These are phyloP conservation scores for Edaphochlamys debaryana DNA, from an alignment of 139 green algal species.

Conservation along the genomic window DNA sequence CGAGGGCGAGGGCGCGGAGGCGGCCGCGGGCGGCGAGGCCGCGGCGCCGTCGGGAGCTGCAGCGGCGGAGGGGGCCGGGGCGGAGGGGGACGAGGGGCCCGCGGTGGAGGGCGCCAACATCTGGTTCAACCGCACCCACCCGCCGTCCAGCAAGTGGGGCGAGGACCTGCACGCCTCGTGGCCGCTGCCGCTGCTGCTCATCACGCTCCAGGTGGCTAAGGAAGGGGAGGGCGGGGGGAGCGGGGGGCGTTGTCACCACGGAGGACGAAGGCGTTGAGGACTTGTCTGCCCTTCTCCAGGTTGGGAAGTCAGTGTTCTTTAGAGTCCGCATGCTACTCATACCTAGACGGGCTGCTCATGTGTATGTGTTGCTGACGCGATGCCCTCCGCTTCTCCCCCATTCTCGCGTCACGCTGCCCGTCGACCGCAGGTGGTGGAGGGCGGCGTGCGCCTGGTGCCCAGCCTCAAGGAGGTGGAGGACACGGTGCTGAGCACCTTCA, in stretches of 20 bases:
- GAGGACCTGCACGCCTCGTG: slow-evolving; percentile 54
- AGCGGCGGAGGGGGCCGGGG: neutral
- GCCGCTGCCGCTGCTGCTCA: slow-evolving; percentile 69
- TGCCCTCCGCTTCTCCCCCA: too few species aligned
- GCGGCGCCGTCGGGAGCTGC: neutral
- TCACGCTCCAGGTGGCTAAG: slow-evolving; percentile 49
- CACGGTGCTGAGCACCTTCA: slow-evolving; percentile 59
- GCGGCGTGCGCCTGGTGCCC: slow-evolving; percentile 57
- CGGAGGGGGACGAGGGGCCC: neutral
- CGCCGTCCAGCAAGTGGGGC: slow-evolving; percentile 50
- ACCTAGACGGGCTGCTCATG: too few species aligned
- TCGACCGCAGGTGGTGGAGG: slow-evolving; percentile 43
- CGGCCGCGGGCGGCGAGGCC: too few species aligned
- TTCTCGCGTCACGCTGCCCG: too few species aligned
- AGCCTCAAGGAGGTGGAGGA: slow-evolving; percentile 62
- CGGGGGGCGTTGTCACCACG: too few species aligned
- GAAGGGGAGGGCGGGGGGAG: neutral
- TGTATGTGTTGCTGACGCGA: too few species aligned
- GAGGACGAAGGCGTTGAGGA: too few species aligned
- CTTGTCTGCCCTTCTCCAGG: too few species aligned
- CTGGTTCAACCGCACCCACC: slow-evolving; percentile 20
- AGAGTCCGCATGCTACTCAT: too few species aligned
- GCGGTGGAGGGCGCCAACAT: slow-evolving; percentile 24
- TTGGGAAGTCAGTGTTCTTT: too few species aligned
- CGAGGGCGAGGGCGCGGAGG: neutral